Percentiles rank a stretch among this genome's conserved stretches.
These are phyloP conservation scores for Mucor plumbeus DNA, from an alignment of 371 early-diverging fungal species.

Conservation along the genomic window DNA sequence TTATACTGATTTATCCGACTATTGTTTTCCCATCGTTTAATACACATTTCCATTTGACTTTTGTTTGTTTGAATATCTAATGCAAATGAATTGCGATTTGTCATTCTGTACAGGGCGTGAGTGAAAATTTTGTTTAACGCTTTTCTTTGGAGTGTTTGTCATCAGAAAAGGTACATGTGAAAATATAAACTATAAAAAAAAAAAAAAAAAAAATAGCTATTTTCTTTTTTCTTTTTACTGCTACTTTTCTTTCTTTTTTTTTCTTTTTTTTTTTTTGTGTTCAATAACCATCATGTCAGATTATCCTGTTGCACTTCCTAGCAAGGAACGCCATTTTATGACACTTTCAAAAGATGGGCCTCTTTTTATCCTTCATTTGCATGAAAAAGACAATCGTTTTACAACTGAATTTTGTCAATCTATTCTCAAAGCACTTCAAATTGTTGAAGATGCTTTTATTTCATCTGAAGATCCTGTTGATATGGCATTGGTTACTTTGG, in stretches of 20 bases:
- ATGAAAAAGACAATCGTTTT: constrained; percentile 74
- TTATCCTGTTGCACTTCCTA: constrained; percentile 47
- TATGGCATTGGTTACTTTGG: constrained; percentile 68
- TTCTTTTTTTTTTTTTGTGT: neutral
- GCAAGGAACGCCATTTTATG: constrained; percentile 43
- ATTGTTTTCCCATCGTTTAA: neutral
- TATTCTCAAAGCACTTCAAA: constrained; percentile 64
- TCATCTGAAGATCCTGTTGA: constrained; percentile 42
- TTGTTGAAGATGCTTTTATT: constrained; percentile 58
- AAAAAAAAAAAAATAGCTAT: neutral
- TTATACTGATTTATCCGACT: neutral
- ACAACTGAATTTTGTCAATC: constrained; percentile 61
- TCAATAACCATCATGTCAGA: constrained; percentile 6
- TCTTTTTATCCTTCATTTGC: constrained; percentile 64
- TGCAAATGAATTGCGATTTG: neutral
- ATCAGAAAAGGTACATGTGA: neutral
- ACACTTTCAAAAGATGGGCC: constrained; percentile 60
- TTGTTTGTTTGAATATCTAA: neutral
- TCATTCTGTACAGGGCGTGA: neutral
- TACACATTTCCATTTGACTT: neutral
- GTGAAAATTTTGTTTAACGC: neutral
- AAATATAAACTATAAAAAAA: neutral
- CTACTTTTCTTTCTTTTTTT: no score
- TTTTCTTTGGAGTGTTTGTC: neutral
- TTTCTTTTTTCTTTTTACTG: neutral